These are phyloP conservation scores for Kappamyces sp. DNA, from an alignment of 192 early-diverging fungal genomes.

Conservation along the genomic window DNA sequence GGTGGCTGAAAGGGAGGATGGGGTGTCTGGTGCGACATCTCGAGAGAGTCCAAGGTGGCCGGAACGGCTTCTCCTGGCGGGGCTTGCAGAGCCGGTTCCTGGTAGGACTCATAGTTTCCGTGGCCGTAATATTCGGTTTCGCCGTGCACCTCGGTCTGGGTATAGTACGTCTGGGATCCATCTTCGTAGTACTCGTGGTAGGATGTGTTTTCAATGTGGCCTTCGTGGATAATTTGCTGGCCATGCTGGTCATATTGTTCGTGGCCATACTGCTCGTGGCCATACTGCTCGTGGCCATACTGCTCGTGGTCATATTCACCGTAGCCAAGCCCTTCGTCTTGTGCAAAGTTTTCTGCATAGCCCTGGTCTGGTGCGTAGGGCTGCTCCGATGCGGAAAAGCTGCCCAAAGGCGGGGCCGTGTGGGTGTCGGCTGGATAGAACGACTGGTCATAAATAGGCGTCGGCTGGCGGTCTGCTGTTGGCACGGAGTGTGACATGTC, in stretches of 20 bases:
- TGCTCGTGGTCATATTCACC: slow-evolving; percentile 3
- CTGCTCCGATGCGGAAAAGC: no score
- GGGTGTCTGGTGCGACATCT: no score
- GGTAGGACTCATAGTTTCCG: no score
- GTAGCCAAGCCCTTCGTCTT: neutral
- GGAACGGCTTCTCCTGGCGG: no score
- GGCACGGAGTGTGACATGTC: neutral
- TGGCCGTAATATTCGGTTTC: slow-evolving; percentile 2
- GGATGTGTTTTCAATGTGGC: neutral
- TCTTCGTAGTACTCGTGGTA: neutral
- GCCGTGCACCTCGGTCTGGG: neutral
- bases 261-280: no score
- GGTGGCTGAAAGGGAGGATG: no score
- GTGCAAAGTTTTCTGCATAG: no score
- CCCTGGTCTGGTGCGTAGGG: no score
- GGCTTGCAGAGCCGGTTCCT: no score
- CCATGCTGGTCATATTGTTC: neutral
- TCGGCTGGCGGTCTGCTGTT: neutral
- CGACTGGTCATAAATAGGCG: neutral
- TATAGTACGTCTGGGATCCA: neutral
- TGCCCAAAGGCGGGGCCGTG: no score
- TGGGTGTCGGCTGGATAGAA: neutral
- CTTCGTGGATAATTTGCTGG: neutral
- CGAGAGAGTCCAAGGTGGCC: no score
- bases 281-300: slow-evolving; percentile 6